phyloP scores from a whole-genome alignment of 352 stramenopile genomes.

The Salisapilia sapeloensis region DNA sequence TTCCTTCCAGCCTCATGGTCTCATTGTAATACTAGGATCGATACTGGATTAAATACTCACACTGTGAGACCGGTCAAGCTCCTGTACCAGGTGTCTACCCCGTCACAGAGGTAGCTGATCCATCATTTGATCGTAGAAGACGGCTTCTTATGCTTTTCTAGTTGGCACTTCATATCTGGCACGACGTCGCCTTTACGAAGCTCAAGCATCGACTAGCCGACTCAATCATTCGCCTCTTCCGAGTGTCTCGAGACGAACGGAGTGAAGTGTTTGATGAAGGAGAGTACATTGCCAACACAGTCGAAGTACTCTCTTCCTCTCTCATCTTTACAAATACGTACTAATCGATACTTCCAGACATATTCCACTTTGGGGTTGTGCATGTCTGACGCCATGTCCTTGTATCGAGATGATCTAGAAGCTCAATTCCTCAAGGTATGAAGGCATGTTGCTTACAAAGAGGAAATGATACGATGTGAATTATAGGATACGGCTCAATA shows the following conservation, averaged over 20 bases:
- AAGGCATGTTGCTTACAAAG: neutral
- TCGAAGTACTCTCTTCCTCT: conserved; percentile 24
- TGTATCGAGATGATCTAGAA: conserved; percentile 70
- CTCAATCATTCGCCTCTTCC: conserved; percentile 51
- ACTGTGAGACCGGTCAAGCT: conserved; percentile 68
- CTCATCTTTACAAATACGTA: neutral
- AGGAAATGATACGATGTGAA: neutral
- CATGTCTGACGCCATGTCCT: conserved; percentile 58
- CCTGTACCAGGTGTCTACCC: conserved; percentile 71
- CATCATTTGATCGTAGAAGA: too few species aligned
- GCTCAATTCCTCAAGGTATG: conserved; percentile 40
- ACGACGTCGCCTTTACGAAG: conserved; percentile 55
- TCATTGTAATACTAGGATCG: conserved; percentile 26
- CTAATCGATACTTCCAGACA: conserved; percentile 16
- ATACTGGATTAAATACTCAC: conserved; percentile 79
- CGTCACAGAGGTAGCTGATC: conserved; percentile 40
- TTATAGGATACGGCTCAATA: conserved; percentile 42
- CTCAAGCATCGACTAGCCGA: conserved; percentile 52
- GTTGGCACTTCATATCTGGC: conserved; percentile 75
- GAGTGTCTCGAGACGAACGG: conserved; percentile 19
- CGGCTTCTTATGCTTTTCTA: conserved; percentile 4
- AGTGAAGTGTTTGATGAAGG: conserved; percentile 57
- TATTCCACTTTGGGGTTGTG: conserved; percentile 60
- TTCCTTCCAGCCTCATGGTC: conserved; percentile 1
- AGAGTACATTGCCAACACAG: conserved; percentile 40